A percentile compares a stretch with the other conserved stretches of the same genome.
phyloP scores from a whole-genome alignment of 1,284 basidiomycete species.

The Fomitopsis pinicola region DNA sequence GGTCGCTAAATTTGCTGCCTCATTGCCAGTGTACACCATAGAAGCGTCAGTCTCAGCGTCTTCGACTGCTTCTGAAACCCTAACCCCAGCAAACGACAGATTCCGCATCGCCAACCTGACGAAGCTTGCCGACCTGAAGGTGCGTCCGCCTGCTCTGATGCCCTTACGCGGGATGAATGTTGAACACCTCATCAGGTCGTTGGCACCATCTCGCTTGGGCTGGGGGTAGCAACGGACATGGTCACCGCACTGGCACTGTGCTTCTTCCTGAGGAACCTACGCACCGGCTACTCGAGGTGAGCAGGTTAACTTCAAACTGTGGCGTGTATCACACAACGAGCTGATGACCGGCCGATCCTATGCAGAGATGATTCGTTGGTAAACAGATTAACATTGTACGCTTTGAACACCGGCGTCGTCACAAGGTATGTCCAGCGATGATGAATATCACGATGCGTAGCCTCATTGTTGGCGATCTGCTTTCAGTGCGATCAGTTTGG shows the following conservation, averaged over 20 bases:
- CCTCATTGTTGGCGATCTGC: neutral
- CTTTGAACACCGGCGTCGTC: constrained; percentile 57
- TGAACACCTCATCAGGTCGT: constrained; percentile 27
- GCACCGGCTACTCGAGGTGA: constrained; percentile 41
- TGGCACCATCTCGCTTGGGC: constrained; percentile 38
- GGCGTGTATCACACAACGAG: neutral
- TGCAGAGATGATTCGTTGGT: constrained; percentile 58
- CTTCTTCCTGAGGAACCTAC: constrained; percentile 47
- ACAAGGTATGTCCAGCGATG: constrained; percentile 43
- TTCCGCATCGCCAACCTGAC: constrained; percentile 1
- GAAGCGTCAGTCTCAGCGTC: constrained; percentile 35
- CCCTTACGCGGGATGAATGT: neutral
- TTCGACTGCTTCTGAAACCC: neutral
- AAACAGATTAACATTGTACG: constrained; percentile 46
- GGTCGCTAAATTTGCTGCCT: neutral
- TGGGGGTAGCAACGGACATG: constrained; percentile 44
- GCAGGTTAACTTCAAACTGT: constrained; percentile 11
- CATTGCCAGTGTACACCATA: constrained; percentile 32
- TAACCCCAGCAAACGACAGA: constrained; percentile 5
- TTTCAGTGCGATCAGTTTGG: constrained; percentile 50
- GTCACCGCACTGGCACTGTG: constrained; percentile 44
- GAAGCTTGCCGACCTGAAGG: constrained; percentile 6
- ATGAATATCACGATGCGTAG: neutral
- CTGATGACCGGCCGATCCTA: neutral
- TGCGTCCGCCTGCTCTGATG: neutral